These are phyloP conservation scores for Liquidambar formosana DNA, from an alignment of 164 flowering plant genomes.

Conservation along the genomic window DNA sequence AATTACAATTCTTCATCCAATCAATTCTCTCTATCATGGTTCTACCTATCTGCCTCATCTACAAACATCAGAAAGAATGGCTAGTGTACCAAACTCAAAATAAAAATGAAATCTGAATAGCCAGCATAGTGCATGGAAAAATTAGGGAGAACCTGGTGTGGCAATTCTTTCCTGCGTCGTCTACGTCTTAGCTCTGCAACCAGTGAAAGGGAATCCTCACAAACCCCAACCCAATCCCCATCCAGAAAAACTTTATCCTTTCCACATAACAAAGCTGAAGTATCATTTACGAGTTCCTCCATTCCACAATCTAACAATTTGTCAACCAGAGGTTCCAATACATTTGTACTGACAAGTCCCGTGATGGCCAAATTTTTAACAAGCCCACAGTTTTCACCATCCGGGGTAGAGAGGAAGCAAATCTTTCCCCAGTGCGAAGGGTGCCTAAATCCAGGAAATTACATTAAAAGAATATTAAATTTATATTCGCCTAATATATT, in stretches of 20 bases:
- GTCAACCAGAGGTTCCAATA: slow-evolving; percentile 45
- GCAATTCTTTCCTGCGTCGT: slow-evolving; percentile 59
- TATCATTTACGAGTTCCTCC: slow-evolving; percentile 56
- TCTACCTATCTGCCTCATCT: neutral
- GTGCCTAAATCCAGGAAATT: slow-evolving; percentile 56
- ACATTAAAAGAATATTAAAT: neutral
- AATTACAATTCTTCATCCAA: neutral
- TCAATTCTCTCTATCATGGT: neutral
- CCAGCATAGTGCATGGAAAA: neutral
- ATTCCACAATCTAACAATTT: slow-evolving; percentile 62
- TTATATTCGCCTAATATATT: neutral
- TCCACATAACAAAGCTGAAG: slow-evolving; percentile 38
- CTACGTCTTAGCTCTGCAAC: slow-evolving; percentile 57
- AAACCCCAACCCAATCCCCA: slow-evolving; percentile 91
- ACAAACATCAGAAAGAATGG: neutral
- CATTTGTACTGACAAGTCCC: slow-evolving; percentile 66
- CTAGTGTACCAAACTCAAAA: neutral
- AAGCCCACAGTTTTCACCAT: slow-evolving; percentile 96
- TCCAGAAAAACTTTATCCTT: slow-evolving; percentile 69
- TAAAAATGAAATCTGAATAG: neutral
- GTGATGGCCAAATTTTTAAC: slow-evolving; percentile 86
- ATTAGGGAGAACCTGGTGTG: slow-evolving; percentile 55
- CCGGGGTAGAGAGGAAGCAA: slow-evolving; percentile 89
- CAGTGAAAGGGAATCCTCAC: slow-evolving; percentile 58
- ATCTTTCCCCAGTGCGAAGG: slow-evolving; percentile 95